Evolutionary conservation across 1,284 basidiomycete genomes (phyloP).

Genomic region (Ustilago shanxiensis): DNA sequence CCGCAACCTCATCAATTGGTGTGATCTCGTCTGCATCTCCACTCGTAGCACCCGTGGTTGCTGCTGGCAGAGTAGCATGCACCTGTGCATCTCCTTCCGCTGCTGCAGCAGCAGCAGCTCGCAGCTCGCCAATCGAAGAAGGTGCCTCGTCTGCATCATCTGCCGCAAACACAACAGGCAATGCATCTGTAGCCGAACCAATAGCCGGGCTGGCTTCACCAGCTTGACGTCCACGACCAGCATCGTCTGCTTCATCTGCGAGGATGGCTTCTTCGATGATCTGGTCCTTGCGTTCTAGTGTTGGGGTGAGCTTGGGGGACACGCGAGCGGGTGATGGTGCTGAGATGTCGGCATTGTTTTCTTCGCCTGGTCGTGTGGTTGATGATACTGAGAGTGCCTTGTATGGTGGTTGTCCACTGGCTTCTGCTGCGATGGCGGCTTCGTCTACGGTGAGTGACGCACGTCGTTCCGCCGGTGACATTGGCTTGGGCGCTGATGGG

Average conservation of each 20-base stretch:
- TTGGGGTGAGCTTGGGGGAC: slow-evolving; percentile 33
- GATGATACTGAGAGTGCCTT: slow-evolving; percentile 42
- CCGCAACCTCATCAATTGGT: slow-evolving; percentile 29
- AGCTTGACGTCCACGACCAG: slow-evolving; percentile 21
- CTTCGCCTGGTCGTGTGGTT: slow-evolving; percentile 36
- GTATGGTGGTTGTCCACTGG: slow-evolving; percentile 43
- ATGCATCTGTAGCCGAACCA: slow-evolving; percentile 2
- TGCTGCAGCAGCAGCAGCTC: slow-evolving; percentile 19
- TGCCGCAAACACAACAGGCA: slow-evolving; percentile 19
- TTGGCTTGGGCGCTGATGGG: slow-evolving; percentile 13
- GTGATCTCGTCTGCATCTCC: slow-evolving; percentile 35
- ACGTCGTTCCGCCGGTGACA: slow-evolving; percentile 33
- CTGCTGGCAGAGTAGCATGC: slow-evolving; percentile 10
- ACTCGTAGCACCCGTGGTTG: background rate
- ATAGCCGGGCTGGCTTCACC: slow-evolving; percentile 13
- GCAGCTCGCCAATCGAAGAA: slow-evolving; percentile 33
- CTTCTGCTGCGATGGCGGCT: slow-evolving; percentile 50
- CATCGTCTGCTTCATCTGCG: slow-evolving; percentile 35
- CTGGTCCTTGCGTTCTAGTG: slow-evolving; percentile 39
- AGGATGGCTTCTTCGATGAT: slow-evolving; percentile 55
- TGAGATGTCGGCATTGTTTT: slow-evolving; percentile 6
- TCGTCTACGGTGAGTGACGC: slow-evolving; percentile 49
- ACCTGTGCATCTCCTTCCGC: background rate
- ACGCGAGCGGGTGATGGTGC: slow-evolving; percentile 17
- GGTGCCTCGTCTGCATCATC: slow-evolving; percentile 38